A percentile compares a stretch with the other conserved stretches of the same genome.
phyloP scores from a whole-genome alignment of 345 rosid genomes.

The Cardamine chenopodiifolia region DNA sequence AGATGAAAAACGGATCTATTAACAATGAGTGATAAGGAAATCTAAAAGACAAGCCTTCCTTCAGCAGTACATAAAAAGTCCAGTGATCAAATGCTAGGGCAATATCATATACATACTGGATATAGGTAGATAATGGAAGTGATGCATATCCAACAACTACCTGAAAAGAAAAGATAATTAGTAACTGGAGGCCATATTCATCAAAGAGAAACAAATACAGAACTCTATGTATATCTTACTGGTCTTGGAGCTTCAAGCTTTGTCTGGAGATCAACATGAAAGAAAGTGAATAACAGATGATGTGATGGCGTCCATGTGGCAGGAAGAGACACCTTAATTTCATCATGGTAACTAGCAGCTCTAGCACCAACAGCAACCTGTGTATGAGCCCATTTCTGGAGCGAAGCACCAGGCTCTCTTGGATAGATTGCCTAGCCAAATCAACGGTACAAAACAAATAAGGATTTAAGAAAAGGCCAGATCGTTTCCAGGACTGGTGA shows the following conservation, averaged over 20 bases:
- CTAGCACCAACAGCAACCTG: conserved; percentile 89
- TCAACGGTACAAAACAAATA: conserved; percentile 38
- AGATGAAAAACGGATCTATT: conserved; percentile 7
- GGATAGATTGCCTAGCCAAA: conserved; percentile 77
- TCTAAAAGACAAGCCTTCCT: conserved; percentile 24
- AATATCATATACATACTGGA: conserved; percentile 68
- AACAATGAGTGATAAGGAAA: conserved; percentile 22
- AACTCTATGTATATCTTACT: conserved; percentile 51
- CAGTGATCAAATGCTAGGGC: conserved; percentile 12
- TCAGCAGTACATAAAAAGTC: conserved; percentile 17
- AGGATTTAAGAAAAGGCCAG: conserved; percentile 13
- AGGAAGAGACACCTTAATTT: conserved; percentile 87
- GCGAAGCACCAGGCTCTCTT: conserved; percentile 73
- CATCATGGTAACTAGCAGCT: conserved; percentile 88
- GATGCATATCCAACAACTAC: conserved; percentile 91
- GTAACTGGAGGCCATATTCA: conserved; percentile 22
- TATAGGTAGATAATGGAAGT: conserved; percentile 86
- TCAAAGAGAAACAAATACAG: conserved; percentile 25
- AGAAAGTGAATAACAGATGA: conserved; percentile 95
- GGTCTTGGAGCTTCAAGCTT: conserved; percentile 99
- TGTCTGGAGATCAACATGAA: conserved; percentile 95
- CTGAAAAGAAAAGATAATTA: conserved; percentile 45
- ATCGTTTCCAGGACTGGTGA: conserved; percentile 25
- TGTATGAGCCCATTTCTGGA: conserved; percentile 88
- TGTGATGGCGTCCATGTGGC: conserved; percentile 92